Base-by-base conservation (phyloP, 345 rosid genomes). In the Hypericum androsaemum region DNA sequence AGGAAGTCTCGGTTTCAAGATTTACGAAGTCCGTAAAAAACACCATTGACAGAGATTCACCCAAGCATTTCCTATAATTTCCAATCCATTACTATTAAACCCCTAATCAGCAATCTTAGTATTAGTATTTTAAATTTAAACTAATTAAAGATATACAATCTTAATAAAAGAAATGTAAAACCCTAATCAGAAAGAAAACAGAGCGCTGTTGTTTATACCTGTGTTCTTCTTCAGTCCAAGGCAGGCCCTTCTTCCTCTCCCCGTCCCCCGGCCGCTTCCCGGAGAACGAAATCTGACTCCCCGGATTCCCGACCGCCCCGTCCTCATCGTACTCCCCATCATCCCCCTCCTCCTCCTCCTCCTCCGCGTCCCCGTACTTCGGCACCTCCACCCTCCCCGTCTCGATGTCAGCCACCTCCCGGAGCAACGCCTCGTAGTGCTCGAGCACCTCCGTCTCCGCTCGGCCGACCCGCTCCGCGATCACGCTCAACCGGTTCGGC, bases 191-290 rank as follows among this genome's bases (percentile, higher is more conserved):
- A 12, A 14, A 41, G 6, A 36, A 5, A 0, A 39, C 46, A 9
- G n/a, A n/a, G n/a, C n/a, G n/a, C n/a, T n/a, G n/a, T n/a, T n/a
- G n/a, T n/a, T n/a, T n/a, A n/a, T 9, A 63, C 68, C 56, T 53
- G 41, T 68, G 73, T 56, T 68, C 73, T 45, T 68, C 64, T 15
- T 64, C 68, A 7, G 68, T 53, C 73, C 73, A 68, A 3, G 73
- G 60, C 15, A 50, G 13, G 2, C 73, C 73, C 48, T 63, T 68
- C 47, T 66, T 49, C 61, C 73, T 50, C 50, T 68, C 73, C 0
- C 22, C 54, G 44, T 58, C 59, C 39, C 56, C 48, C n/a, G 17
- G 41, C 17, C 38, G 35, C 37, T 32, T 8, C 41, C 38, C 41
- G 37, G 38, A 5, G n/a, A n/a, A n/a, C 41, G 9, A 41, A 8